These are phyloP conservation scores for Plasmodium gallinaceum DNA, from an alignment of 169 alveolate species.

Conservation along the genomic window DNA sequence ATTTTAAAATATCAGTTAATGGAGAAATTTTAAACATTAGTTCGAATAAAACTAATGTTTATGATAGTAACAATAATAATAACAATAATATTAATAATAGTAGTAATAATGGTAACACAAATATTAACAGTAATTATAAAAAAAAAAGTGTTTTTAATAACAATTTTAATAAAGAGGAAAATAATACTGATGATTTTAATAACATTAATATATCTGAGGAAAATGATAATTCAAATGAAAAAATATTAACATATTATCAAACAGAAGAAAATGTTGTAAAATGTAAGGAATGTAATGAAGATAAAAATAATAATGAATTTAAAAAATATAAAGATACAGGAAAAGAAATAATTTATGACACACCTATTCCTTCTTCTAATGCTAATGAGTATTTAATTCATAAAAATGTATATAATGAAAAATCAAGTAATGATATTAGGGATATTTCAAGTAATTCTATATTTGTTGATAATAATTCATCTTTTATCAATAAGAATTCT, in stretches of 20 bases:
- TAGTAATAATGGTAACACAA: background rate
- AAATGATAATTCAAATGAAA: background rate
- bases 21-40: background rate
- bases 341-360: background rate
- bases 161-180: background rate
- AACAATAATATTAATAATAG: background rate
- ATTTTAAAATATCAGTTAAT: background rate
- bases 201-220: background rate
- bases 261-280: background rate
- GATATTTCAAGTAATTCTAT: slow-evolving; percentile 30
- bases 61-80: background rate
- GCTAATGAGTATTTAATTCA: slow-evolving; percentile 8
- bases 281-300: background rate
- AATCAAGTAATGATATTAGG: slow-evolving; percentile 3
- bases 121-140: background rate
- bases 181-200: background rate
- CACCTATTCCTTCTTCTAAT: slow-evolving; percentile 2
- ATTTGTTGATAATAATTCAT: background rate
- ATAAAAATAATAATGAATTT: background rate
- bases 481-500: background rate
- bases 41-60: background rate
- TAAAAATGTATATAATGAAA: slow-evolving; percentile 18
- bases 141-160: background rate
- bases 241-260: background rate
- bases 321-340: no score